Base-by-base conservation (phyloP, 1,284 basidiomycete genomes). In the Rhodotorula sp. region DNA sequence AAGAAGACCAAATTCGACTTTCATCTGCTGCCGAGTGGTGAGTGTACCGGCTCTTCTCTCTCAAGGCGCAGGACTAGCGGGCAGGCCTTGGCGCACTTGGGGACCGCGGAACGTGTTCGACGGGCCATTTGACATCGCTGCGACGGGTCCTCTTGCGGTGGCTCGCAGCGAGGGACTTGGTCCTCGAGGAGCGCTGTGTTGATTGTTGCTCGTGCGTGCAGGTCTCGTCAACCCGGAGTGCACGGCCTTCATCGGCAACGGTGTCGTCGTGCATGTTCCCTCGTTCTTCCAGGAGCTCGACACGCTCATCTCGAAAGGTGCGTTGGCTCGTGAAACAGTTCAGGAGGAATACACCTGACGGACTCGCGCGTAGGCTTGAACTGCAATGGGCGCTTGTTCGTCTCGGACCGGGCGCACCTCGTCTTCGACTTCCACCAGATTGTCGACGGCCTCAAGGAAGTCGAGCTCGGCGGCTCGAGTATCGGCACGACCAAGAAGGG, bases 371-470 rank as follows among this genome's bases (percentile, higher is more conserved):
- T 68, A 94, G 92, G 93, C 46, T 87, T 99, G 66, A 86, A 91
- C 78, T 96, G 92, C 82, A 86, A 88, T 19, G 86, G 87, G 72
- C 88, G 96, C 53, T 83, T 99, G 30, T 91, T 97, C 81, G 84
- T 99, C 76, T 98, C 95, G 30, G 94, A 98, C 82, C 89, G 95
- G 73, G 93, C 95, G 4, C 93, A 96, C 76, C 88, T 99, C 73
- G 95, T 99, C 57, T 94, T 98, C 78, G 95, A 98, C 81, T 99
- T 99, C 82, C 95, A 99, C 82, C 95, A 99, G 83, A 96, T 98
- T 78, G 96, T 99, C 52, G 96, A 99, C 79, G 96, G 96, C 24
- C 83, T 99, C 78, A 99, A 99, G 81, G 95, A 99, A 81, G 91
- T 94, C 58, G 95, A 99, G 81, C 87, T 98, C 22, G 96, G 96